Base-by-base conservation (phyloP, 768 basidiomycete species). In the Naganishia onofrii region DNA sequence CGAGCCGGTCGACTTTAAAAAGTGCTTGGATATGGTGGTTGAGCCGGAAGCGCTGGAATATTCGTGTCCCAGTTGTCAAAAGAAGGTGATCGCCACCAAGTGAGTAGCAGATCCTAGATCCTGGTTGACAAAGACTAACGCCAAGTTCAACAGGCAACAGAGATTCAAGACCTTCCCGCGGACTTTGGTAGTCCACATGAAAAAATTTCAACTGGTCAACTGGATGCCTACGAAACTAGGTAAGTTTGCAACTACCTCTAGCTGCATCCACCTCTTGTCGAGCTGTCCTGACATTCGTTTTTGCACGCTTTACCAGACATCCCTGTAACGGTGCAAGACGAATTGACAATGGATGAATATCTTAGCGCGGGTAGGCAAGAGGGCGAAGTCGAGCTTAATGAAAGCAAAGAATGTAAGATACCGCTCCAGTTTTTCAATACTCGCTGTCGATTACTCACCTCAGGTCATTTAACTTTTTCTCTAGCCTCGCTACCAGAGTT, bases 171-270 rank as follows among this genome's bases (percentile, higher is more conserved):
- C 90, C 0, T 92, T 95, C 84, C 96, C 96, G 0, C 86, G 93
- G 13, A 87, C 92, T 0, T 85, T 98, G 0, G 88, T 95, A 9
- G 80, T 99, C 0, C 94, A 96, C 72, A 89, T 92, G 52, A 91
- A 90, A 77, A 95, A 95, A 75, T 97, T 96, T 83, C 91, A 93
- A 80, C 85, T 95, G 4, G 89, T 93, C 51, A 92, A 93, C 74
- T 98, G 96, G 96, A 92, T 99, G 0, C 96, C 96, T 0, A 85
- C 89, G 3, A 99, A 99, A 81, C 84, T 98, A 32, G 92, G 93
- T 92, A 72, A 21, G 67, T 57, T 1, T 31, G 5, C 12, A 29
- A 6, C 64, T 36, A 52, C 12, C 19, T 42, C 13, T n/a, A 19
- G 6, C 8, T 8, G 7, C 38, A 8, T n/a, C n/a, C n/a, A n/a